Evolutionary conservation across 306 rosid genomes (phyloP).

Genomic region (Cucurbita ficifolia): DNA sequence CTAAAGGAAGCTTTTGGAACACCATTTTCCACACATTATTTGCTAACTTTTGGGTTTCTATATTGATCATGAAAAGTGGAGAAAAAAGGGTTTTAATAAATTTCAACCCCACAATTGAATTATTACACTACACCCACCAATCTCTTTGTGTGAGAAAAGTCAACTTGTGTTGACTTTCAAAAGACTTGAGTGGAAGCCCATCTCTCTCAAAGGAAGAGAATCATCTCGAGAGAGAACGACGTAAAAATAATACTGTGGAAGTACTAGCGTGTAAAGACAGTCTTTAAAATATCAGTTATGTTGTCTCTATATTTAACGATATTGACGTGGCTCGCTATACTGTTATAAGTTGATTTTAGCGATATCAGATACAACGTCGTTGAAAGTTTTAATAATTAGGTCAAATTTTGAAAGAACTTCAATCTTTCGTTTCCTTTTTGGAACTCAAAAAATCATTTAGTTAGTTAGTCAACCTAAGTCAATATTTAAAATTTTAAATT

Average conservation of each 20-base stretch:
- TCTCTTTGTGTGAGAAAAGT: background rate
- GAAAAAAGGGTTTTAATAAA: background rate
- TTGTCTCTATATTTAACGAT: too few species aligned
- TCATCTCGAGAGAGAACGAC: too few species aligned
- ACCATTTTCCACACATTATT: too few species aligned
- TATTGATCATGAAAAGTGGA: constrained; percentile 7
- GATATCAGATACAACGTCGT: too few species aligned
- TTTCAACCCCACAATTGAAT: background rate
- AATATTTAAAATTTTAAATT: background rate
- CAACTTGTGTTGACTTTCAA: constrained; percentile 1
- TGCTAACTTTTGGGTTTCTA: background rate
- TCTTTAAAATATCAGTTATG: too few species aligned
- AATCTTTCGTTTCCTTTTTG: background rate
- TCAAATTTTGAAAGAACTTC: too few species aligned
- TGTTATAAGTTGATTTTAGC: too few species aligned
- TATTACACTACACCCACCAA: background rate
- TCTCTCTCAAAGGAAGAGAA: background rate
- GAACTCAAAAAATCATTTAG: background rate
- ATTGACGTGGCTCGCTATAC: too few species aligned
- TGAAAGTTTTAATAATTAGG: too few species aligned
- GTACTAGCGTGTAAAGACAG: too few species aligned
- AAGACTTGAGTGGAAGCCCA: background rate
- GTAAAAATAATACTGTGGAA: too few species aligned
- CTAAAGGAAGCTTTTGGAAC: too few species aligned
- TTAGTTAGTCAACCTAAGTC: background rate